Evolutionary conservation across 352 stramenopile genomes (phyloP), one percentile per base, ranked within the genome.

Genomic region (Pythium myriotylum): DNA sequence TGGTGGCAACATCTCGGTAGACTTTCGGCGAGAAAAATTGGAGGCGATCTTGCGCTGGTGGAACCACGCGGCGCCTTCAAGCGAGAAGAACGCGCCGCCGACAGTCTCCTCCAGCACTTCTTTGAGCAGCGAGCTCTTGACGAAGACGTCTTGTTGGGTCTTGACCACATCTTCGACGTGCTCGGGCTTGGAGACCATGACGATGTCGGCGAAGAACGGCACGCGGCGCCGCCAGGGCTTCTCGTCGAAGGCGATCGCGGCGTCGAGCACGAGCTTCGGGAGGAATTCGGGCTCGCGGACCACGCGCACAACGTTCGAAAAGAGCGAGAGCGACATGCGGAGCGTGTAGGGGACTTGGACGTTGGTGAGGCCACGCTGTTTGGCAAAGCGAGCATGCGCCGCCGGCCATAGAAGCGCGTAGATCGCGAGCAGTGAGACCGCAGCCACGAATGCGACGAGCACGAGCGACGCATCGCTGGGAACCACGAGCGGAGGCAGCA

Each of bases 131-230:
- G 29, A 35, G 22, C 43, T 35, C 47, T 65, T 58, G 57, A 23
- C 29, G 39, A 65, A 65, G 24, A 52, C 40, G 19, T 57, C 57
- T 37, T 51, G 32, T 16, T 65, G 58, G 2, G 58, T 65, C 48
- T 59, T 65, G 39, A 51, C 41, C 26, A 65, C 41, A 32, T 65
- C 58, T 26, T 65, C 58, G 8, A 65, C 37, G 29, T 54, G 24
- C 33, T 45, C 58, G 17, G 58, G 49, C 24, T 41, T 49, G n/a
- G 58, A 12, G 20, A 59, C 22, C 14, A 65, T 42, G 17, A 65
- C 32, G 29, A 54, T 47, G n/a, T 65, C 58, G 39, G 48, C 9
- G 2, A 47, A 20, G 10, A 35, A 45, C 19, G 56, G 56, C 42
- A 64, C 33, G 20, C 39, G 46, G 3, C 37, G 56, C 26, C 49